A percentile compares a stretch with the other conserved stretches of the same genome.
Conservation (phyloP, 78 protist species). For the Tieghemostelium lacteum region DNA sequence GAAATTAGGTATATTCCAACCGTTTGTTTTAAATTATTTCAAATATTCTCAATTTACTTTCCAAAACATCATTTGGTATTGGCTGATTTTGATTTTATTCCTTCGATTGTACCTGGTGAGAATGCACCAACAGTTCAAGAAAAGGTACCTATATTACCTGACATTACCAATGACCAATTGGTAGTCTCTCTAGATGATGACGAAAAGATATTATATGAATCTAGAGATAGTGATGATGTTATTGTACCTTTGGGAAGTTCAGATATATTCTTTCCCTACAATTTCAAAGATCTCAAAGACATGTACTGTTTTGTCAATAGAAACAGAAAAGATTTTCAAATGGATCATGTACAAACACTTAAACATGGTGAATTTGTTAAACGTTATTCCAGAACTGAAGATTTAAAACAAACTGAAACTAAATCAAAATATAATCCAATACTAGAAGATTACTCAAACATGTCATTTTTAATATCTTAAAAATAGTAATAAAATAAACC, state of each 20-base stretch:
- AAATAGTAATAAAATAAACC: neutral
- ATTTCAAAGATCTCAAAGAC: conserved; percentile 28
- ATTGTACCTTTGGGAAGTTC: conserved; percentile 23
- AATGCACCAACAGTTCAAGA: conserved; percentile 77
- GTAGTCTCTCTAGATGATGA: neutral
- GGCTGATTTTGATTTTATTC: conserved; percentile 58
- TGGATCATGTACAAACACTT: neutral
- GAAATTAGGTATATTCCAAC: conserved; percentile 28
- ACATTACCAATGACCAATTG: neutral
- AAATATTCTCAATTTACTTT: conserved; percentile 32
- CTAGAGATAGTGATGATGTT: conserved; percentile 13
- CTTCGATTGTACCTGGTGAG: conserved; percentile 47
- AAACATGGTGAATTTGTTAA: conserved; percentile 53
- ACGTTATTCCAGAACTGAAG: conserved; percentile 8
- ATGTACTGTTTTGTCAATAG: conserved; percentile 48
- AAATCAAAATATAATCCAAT: conserved; percentile 61
- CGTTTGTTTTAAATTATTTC: conserved; percentile 61
- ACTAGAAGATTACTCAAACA: conserved; percentile 44
- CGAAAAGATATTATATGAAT: conserved; percentile 1
- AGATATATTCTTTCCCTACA: conserved; percentile 74
- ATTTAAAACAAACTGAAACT: conserved; percentile 35
- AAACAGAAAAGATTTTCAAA: neutral
- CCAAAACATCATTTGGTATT: conserved; percentile 58
- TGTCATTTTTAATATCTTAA: conserved; percentile 66
- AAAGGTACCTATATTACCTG: conserved; percentile 18